Conservation (phyloP, 768 basidiomycete genomes). For the Kwoniella heveanensis region DNA sequence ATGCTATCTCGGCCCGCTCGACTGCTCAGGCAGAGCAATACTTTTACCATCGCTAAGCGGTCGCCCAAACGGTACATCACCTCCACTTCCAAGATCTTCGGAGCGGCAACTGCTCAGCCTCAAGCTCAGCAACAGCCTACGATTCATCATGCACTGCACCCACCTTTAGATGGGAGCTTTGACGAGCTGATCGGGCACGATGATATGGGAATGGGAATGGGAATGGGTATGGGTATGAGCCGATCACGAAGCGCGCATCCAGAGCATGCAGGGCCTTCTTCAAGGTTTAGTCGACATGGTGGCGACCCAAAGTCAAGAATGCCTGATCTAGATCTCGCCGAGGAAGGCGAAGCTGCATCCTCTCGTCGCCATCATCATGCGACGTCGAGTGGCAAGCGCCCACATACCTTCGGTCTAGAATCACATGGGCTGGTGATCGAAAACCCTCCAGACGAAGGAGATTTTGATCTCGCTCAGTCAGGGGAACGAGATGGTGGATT, state of each 20-base stretch:
- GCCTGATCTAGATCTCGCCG: conserved; percentile 14
- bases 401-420: not conserved
- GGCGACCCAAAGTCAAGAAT: conserved; percentile 8
- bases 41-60: conserved; percentile 2
- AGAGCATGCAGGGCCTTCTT: not conserved
- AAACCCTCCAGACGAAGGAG: not conserved
- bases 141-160: conserved; percentile 6
- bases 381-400: not conserved
- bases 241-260: not conserved
- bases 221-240: conserved; percentile 27
- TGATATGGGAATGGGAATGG: conserved; percentile 26
- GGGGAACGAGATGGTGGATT: conserved; percentile 20
- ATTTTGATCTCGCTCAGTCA: not conserved
- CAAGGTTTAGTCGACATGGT: not conserved
- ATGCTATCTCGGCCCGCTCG: conserved; percentile 34
- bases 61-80: not conserved
- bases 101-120: conserved; percentile 13
- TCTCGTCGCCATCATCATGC: no score
- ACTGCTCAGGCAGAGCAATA: conserved; percentile 23
- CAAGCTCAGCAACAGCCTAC: conserved; percentile 15
- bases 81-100: conserved; percentile 18
- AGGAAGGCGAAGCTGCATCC: not conserved
- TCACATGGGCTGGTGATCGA: not conserved
- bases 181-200: conserved; percentile 14
- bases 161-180: conserved; percentile 21